Conservation (phyloP, 2,329 filamentous ascomycete genomes). For the Aulographum hederae region DNA sequence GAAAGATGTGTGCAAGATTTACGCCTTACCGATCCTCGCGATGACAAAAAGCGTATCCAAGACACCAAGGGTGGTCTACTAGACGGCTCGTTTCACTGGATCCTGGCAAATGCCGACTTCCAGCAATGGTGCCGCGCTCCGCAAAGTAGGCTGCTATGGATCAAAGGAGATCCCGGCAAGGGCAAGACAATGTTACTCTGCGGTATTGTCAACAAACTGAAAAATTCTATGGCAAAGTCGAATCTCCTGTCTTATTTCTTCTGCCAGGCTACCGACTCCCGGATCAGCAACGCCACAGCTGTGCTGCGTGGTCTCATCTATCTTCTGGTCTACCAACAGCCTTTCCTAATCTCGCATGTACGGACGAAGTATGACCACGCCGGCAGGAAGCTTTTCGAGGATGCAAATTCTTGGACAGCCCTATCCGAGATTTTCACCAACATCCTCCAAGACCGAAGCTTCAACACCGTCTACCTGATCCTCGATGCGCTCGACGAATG, state of each 20-base stretch:
- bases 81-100: constrained; percentile 15
- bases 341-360: constrained; percentile 17
- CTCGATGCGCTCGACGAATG: constrained; percentile 33
- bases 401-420: constrained; percentile 17
- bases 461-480: constrained; percentile 16
- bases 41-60: constrained; percentile 9
- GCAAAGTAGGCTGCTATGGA: constrained; percentile 13
- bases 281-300: constrained; percentile 18
- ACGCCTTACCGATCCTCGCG: constrained; percentile 5
- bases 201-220: constrained; percentile 15
- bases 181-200: constrained; percentile 20
- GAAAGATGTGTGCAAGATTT: constrained; percentile 5
- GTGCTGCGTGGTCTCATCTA: constrained; percentile 14
- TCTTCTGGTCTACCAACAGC: constrained; percentile 17
- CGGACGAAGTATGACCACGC: constrained; percentile 14
- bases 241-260: constrained; percentile 19
- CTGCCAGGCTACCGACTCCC: constrained; percentile 21
- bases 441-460: constrained; percentile 19
- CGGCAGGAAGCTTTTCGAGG: constrained; percentile 21
- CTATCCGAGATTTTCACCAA: constrained; percentile 19
- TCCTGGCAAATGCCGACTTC: constrained; percentile 13
- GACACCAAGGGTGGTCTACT: constrained; percentile 10
- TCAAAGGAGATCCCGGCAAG: constrained; percentile 18
- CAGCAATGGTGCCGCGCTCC: constrained; percentile 9
- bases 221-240: constrained; percentile 7